Evolutionary conservation across 176 grass and related monocot genomes (phyloP), one percentile per base, ranked within the genome.

Genomic region (Tillandsia leiboldiana): DNA sequence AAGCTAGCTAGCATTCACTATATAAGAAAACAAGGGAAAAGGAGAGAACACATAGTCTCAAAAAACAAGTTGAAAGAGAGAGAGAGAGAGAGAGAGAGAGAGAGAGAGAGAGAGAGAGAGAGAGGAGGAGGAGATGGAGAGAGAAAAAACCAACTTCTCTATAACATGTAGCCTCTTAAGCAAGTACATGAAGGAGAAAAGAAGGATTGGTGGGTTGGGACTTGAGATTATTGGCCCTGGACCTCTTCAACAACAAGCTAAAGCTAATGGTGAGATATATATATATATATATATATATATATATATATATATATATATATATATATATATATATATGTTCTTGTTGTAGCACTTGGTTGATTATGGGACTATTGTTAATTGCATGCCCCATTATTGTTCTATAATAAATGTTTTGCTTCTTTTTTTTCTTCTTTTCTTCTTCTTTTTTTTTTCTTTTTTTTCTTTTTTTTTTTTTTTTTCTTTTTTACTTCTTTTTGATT

Each of bases 131-230:
- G 48, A 48, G 74, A 49, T 17, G 13, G 74, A 62, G 63, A 74
- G 73, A 48, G 76, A 53, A 63, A 70, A 80, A 17, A 13, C 15
- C 7, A 72, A 67, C 83, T 90, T 90, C 78, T 79, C 87, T 18
- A 69, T 68, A 64, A 90, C 87, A 2, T 83, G 87, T 58, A 83
- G 80, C 71, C 80, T 83, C 50, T 78, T 90, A 42, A 83, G 87
- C 83, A 80, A 69, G 67, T 90, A 66, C 51, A 63, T 90, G 73
- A 90, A 80, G 83, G 80, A 78, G 22, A 86, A 75, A 13, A 79
- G 83, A 64, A 50, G 58, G 56, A 63, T 73, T 14, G 63, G 73
- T 17, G 63, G 69, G 0, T 73, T 87, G 50, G 64, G 72, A 11
- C 73, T 83, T 4, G 58, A 70, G 69, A 68, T 86, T 42, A 65